Base-by-base conservation (phyloP, 2,329 filamentous ascomycete genomes). In the Penicillium expansum region DNA sequence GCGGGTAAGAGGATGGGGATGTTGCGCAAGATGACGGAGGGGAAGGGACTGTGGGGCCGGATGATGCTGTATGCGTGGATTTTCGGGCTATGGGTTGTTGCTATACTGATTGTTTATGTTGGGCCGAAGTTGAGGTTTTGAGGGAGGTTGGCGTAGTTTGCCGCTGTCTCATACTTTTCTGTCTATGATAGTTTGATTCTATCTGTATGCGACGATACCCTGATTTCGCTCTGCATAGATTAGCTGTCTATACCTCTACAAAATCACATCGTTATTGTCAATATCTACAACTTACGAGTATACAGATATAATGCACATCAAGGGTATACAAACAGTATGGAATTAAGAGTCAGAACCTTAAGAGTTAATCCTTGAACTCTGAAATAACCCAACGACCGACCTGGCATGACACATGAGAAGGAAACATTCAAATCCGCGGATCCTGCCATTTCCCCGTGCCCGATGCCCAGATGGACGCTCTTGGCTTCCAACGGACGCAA, bases 61-160 rank as follows among this genome's bases (percentile, higher is more conserved):
- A 84, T 96, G 79, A 80, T 93, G 76, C 79, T 97, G 59, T 96
- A 94, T 78, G 88, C 81, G 38, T 89, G 90, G 82, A 92, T 97
- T 48, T 89, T 87, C 67, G 91, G 85, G 30, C 74, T 97, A 60
- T 93, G 91, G 87, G 67, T 95, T n/a, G 76, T 85, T 27, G 83
- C 91, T 18, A 78, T 96, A 35, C 66, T 95, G 71, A 74, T 97
- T 62, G 92, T 97, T 13, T 93, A 93, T 78, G 82, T 93, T 49
- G 78, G 91, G 70, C 93, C 93, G 0, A 97, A 97, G 79, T 75
- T 97, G 71, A 83, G 93, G 68, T 94, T 96, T 69, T 96, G 22
- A 55, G 30, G n/a, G n/a, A 16, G 11, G 18, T 6, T 39, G 37
- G n/a, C 39, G n/a, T 32, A 5, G 2, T 33, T 2, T 4, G 18